These are phyloP conservation scores for Populus hybrid DNA, from an alignment of 441 rosid genomes.

Conservation along the genomic window DNA sequence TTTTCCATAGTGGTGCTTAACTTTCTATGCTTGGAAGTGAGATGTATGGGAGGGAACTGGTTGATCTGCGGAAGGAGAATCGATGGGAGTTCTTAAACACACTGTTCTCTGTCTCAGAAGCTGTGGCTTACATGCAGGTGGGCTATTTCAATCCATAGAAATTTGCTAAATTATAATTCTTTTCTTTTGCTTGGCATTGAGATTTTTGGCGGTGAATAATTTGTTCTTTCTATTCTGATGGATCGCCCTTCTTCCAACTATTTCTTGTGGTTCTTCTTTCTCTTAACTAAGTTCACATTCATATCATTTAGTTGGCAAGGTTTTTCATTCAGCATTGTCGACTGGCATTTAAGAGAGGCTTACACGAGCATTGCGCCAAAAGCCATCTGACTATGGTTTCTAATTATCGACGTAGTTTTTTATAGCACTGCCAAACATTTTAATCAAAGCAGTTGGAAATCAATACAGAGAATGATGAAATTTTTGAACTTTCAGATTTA, in stretches of 20 bases:
- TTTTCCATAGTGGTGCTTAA: slow-evolving; percentile 32
- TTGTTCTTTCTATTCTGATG: background rate
- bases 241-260: background rate
- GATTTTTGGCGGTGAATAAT: background rate
- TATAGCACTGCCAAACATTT: background rate
- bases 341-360: background rate
- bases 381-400: background rate
- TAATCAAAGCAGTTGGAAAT: background rate
- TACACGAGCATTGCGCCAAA: background rate
- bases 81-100: slow-evolving; percentile 97
- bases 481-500: background rate
- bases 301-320: background rate
- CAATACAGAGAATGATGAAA: background rate
- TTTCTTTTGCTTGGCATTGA: background rate
- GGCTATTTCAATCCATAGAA: background rate
- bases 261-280: background rate
- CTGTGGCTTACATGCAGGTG: slow-evolving; percentile 96
- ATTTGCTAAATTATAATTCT: background rate
- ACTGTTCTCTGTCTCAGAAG: slow-evolving; percentile 94
- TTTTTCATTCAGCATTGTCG: background rate
- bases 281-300: background rate
- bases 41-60: slow-evolving; percentile 91
- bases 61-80: slow-evolving; percentile 85
- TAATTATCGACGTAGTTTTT: background rate
- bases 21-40: slow-evolving; percentile 64